Evolutionary conservation across 2,329 filamentous ascomycete genomes (phyloP).

Genomic region (Neonectria punicea): DNA sequence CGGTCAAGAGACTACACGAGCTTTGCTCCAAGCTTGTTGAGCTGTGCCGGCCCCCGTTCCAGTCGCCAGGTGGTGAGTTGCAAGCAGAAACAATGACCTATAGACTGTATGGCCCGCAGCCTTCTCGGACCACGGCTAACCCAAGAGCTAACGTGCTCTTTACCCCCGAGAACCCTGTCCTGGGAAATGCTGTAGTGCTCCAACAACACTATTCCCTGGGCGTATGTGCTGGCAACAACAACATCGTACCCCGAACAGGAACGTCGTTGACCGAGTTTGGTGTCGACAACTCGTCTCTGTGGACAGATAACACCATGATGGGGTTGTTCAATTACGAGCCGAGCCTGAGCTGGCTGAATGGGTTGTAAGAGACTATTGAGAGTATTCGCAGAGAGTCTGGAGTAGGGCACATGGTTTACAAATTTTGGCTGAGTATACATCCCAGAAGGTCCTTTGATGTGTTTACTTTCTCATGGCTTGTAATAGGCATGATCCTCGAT

Average conservation of each 20-base stretch:
- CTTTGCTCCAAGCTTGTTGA: conserved; percentile 14
- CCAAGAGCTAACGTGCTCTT: not conserved
- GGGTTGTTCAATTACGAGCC: conserved; percentile 19
- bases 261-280: not conserved
- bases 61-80: not conserved
- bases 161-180: not conserved
- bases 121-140: not conserved
- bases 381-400: not conserved
- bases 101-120: not conserved
- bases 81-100: not conserved
- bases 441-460: too few species aligned
- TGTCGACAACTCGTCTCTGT: not conserved
- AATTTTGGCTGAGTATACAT: too few species aligned
- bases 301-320: conserved; percentile 14
- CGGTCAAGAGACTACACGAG: conserved; percentile 3
- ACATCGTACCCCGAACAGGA: not conserved
- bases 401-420: not conserved
- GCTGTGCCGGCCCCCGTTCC: conserved; percentile 8
- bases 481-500: too few species aligned
- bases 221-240: not conserved
- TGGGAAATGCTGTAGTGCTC: not conserved
- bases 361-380: not conserved
- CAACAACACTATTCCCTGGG: not conserved
- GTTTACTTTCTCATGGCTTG: too few species aligned
- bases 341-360: conserved; percentile 13